Evolutionary conservation across 768 basidiomycete species (phyloP), one percentile per base, ranked within the genome.

Genomic region (Hypholoma sublateritium): DNA sequence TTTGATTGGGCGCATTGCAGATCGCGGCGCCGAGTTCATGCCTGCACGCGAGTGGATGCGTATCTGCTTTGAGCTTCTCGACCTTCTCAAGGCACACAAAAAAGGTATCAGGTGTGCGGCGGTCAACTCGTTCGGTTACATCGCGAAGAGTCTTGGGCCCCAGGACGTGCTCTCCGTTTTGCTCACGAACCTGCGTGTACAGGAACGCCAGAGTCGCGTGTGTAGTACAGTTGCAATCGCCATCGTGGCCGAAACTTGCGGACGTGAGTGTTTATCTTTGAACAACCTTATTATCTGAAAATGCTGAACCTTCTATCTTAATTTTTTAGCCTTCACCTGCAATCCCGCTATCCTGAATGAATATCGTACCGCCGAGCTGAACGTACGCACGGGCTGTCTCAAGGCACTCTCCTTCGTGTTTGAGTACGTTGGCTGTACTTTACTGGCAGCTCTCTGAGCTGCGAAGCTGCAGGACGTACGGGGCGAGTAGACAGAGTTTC

Each of bases 1-100:
- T 76, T 83, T 99, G 77, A 98, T 99, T 63, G 97, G 97, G 63
- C 96, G 96, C 74, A 98, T 99, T 63, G 96, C 97, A 56, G 97
- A 99, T 85, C 94, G 97, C 73, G 97, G 97, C 54, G 96, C 97
- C 19, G 97, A 98, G 73, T 98, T 93, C 59, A 96, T 99, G 0
- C 95, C 97, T 14, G 96, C 97, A 9, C 86, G 97, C 66, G 97
- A 99, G 74, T 98, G 96, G 97, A 99, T 99, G 97, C 89, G 97
- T 68, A 98, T 99, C 68, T 98, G 97, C 70, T 98, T 99, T 73
- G 97, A 99, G 69, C 76, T 99, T 32, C 83, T 99, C 49, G 97
- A 98, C 68, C 80, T 99, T 22, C 82, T 98, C 66, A 98, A 98
- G 71, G 97, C 97, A 8, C 97, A 99, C 78, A 99, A 99, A 79